Conservation (phyloP, 805 yeast genomes). For the Torulaspora maleeae region DNA sequence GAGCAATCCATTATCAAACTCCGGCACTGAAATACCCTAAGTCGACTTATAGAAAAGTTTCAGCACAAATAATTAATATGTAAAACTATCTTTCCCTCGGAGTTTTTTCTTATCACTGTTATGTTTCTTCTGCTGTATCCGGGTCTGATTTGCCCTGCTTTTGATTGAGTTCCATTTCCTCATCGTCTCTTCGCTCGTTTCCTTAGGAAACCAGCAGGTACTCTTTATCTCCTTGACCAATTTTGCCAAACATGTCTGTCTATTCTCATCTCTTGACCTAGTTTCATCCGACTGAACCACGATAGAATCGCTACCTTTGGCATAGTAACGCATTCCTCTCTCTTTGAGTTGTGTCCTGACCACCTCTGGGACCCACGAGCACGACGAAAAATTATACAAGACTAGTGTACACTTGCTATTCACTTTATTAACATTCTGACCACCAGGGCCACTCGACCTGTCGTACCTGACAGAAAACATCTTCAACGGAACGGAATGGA, state of each 20-base stretch:
- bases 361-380: slow-evolving; percentile 57
- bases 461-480: slow-evolving; percentile 26
- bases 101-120: slow-evolving; percentile 38
- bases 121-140: slow-evolving; percentile 38
- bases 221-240: slow-evolving; percentile 49
- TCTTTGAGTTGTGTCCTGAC: slow-evolving; percentile 41
- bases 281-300: slow-evolving; percentile 57
- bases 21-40: background rate
- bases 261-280: slow-evolving; percentile 55
- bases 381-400: slow-evolving; percentile 43
- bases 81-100: slow-evolving; percentile 23
- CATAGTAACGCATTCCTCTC: slow-evolving; percentile 47
- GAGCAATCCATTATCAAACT: slow-evolving; percentile 17
- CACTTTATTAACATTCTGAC: slow-evolving; percentile 78
- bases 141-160: slow-evolving; percentile 32
- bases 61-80: slow-evolving; percentile 1
- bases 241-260: slow-evolving; percentile 55
- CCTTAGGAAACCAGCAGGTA: slow-evolving; percentile 45
- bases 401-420: slow-evolving; percentile 57
- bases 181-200: slow-evolving; percentile 42
- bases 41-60: background rate
- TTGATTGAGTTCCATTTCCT: slow-evolving; percentile 47
- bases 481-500: slow-evolving; percentile 27
- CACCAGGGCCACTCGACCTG: slow-evolving; percentile 81
- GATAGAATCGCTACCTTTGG: slow-evolving; percentile 48